Conservation (phyloP, 2,329 filamentous ascomycete genomes). For the Fusarium oligoseptatum region DNA sequence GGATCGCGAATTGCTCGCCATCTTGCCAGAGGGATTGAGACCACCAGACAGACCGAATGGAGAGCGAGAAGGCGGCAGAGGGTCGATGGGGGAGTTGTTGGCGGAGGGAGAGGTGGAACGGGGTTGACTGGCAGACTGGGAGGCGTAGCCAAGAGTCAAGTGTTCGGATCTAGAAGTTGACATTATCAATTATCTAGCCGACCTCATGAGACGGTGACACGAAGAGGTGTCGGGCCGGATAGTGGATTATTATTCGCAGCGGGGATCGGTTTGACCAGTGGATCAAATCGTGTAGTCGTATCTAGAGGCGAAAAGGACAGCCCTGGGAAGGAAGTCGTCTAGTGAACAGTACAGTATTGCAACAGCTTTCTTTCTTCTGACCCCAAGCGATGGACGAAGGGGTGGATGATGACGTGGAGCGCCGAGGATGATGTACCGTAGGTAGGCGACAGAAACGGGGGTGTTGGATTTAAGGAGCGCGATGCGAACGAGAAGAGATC, state of each 20-base stretch:
- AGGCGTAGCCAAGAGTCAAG: constrained; percentile 85
- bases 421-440: constrained; percentile 36
- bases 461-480: constrained; percentile 45
- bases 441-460: constrained; percentile 38
- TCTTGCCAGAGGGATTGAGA: constrained; percentile 70
- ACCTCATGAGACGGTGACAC: constrained; percentile 58
- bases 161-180: constrained; percentile 88
- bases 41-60: constrained; percentile 78
- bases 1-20: constrained; percentile 75
- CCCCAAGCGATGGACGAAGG: constrained; percentile 25
- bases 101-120: constrained; percentile 85
- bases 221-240: constrained; percentile 43
- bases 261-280: constrained; percentile 24
- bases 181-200: constrained; percentile 88
- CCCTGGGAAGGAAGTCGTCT: constrained; percentile 18
- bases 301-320: constrained; percentile 34
- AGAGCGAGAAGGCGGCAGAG: constrained; percentile 74
- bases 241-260: constrained; percentile 46
- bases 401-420: constrained; percentile 34
- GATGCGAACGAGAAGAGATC: constrained; percentile 46
- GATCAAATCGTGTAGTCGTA: constrained; percentile 38
- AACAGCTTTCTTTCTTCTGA: constrained; percentile 28
- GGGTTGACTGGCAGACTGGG: constrained; percentile 75
- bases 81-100: constrained; percentile 84
- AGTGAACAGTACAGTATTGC: constrained; percentile 30